Evolutionary conservation across 2,329 filamentous ascomycete genomes (phyloP), one percentile per base, ranked within the genome.

Genomic region (Exophiala sp.): DNA sequence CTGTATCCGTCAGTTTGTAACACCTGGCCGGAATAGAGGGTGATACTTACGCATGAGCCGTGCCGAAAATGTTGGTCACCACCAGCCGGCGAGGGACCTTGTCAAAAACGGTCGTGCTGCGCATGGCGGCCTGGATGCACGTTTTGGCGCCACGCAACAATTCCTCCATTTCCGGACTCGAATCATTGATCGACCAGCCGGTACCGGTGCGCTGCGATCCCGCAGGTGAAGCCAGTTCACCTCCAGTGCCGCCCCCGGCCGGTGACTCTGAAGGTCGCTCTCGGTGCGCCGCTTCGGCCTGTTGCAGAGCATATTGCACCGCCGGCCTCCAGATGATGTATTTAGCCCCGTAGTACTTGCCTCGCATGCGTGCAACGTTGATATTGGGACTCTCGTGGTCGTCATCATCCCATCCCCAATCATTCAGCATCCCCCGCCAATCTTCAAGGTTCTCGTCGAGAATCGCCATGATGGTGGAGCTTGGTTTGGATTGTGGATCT

Each of bases 1-100:
- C 90, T 95, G 56, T 11, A 18, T 48, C 30, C 35, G 53, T 69
- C 57, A 37, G 34, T 16, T 18, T 37, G 34, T n/a, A 6, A 18
- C 1, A 1, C 14, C 18, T 19, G n/a, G 18, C 18, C n/a, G 6
- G 8, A 19, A 11, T 3, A 11, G 34, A 37, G n/a, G 4, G 18
- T 18, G 34, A 52, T 23, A 81, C 88, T 80, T 86, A 95, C 87
- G 91, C 90, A 75, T 96, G 91, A 55, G 89, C 86, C 14, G 91
- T 97, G 45, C 91, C 90, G 68, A 95, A 95, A 19, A 95, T 83
- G 62, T 96, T 97, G n/a, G 91, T 97, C 48, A 97, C 83, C 44
- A 96, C 84, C 7, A 86, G 80, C 23, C 88, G 80, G 54, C 78
- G 71, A 21, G 66, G 69, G 21, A 86, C 74, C 1, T 75, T 75